Evolutionary conservation across 768 basidiomycete genomes (phyloP).

Genomic region (Baorangia bicolor): DNA sequence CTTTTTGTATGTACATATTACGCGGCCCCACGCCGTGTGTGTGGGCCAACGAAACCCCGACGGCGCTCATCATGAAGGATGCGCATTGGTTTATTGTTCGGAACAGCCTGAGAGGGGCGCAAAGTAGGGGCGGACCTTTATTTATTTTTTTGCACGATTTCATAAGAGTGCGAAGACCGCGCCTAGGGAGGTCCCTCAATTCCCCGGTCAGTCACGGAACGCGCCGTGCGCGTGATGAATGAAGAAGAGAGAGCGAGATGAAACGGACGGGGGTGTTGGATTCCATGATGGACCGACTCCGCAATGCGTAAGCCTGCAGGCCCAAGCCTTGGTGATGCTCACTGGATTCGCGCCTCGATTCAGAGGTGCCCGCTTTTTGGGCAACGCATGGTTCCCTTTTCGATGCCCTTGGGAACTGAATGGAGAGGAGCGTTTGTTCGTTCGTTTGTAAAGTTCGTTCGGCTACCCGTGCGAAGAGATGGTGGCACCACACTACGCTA

Average conservation of each 20-base stretch:
- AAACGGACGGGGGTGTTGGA: conserved; percentile 9
- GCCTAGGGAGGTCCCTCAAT: neutral
- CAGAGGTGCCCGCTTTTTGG: neutral
- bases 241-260: conserved; percentile 14
- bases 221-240: conserved; percentile 8
- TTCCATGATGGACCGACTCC: conserved; percentile 9
- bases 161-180: neutral
- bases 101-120: neutral
- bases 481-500: neutral
- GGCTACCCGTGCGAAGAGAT: neutral
- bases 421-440: neutral
- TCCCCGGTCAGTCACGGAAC: conserved; percentile 18
- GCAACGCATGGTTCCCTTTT: neutral
- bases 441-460: neutral
- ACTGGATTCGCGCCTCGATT: conserved; percentile 17
- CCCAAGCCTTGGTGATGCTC: neutral
- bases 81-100: conserved; percentile 5
- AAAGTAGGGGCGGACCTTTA: neutral
- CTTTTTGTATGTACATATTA: conserved; percentile 23
- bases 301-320: conserved; percentile 27
- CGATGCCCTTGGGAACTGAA: neutral
- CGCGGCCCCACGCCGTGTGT: conserved; percentile 3
- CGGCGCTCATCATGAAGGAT: conserved; percentile 15
- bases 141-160: neutral
- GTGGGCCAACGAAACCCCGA: conserved; percentile 20